Percentiles rank a stretch among this genome's conserved stretches.
phyloP scores from a whole-genome alignment of 192 early-diverging fungal genomes.

The Backusella macrospora region DNA sequence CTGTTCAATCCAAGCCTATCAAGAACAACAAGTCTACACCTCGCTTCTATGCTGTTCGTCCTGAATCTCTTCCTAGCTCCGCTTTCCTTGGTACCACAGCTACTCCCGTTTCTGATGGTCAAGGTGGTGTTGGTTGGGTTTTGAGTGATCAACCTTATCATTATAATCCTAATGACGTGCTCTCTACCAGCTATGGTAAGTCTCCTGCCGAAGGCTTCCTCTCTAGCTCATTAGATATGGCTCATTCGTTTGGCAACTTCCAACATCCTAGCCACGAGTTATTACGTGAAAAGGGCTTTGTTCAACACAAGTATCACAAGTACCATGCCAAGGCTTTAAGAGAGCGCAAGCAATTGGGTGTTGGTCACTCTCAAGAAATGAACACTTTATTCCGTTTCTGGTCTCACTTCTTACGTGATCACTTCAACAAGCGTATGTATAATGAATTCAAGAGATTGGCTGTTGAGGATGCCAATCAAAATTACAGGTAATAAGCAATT shows the following conservation, averaged over 20 bases:
- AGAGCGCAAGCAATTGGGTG: conserved; percentile 89
- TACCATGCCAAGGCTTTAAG: conserved; percentile 91
- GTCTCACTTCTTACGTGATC: conserved; percentile 97
- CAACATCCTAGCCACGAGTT: conserved; percentile 94
- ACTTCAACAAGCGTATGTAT: conserved; percentile 94
- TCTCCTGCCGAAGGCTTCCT: conserved; percentile 35
- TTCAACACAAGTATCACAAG: conserved; percentile 96
- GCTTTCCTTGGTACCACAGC: conserved; percentile 31
- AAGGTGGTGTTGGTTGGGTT: conserved; percentile 75
- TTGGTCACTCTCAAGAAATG: conserved; percentile 94
- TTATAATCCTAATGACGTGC: conserved; percentile 52
- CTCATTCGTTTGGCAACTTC: conserved; percentile 61
- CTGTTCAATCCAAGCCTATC: conserved; percentile 23
- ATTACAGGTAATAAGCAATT: conserved; percentile 62
- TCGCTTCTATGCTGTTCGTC: conserved; percentile 59
- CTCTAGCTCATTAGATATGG: conserved; percentile 54
- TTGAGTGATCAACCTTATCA: conserved; percentile 72
- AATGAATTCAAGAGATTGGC: conserved; percentile 89
- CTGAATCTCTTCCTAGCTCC: conserved; percentile 31
- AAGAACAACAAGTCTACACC: conserved; percentile 45
- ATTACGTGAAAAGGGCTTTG: conserved; percentile 94
- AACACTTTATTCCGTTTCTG: conserved; percentile 95
- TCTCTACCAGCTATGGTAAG: conserved; percentile 48
- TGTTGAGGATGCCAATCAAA: conserved; percentile 82
- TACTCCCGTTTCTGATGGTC: conserved; percentile 50